Percentiles rank a stretch among this genome's conserved stretches.
These are phyloP conservation scores for Fusarium sp. DNA, from an alignment of 2,329 filamentous ascomycete species.

Conservation along the genomic window DNA sequence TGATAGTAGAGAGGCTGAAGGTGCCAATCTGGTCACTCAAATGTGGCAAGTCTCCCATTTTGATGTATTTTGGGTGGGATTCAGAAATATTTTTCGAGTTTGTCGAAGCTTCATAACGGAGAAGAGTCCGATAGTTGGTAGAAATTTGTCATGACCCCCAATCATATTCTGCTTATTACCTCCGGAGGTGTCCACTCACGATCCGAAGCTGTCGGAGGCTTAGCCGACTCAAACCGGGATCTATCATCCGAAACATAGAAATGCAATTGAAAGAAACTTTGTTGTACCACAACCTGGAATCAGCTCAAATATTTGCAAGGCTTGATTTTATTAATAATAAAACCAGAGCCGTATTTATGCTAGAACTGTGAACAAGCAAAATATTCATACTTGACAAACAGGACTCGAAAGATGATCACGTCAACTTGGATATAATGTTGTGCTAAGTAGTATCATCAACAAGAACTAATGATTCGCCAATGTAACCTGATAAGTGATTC, in stretches of 20 bases:
- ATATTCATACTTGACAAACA: neutral
- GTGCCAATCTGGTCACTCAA: conserved; percentile 28
- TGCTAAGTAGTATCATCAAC: neutral
- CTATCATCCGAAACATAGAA: conserved; percentile 5
- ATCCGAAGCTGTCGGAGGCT: neutral
- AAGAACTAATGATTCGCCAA: neutral
- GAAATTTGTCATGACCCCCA: neutral
- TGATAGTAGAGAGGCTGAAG: conserved; percentile 26
- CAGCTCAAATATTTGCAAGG: neutral
- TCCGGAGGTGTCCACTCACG: conserved; percentile 11
- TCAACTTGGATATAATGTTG: neutral
- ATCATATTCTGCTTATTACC: conserved; percentile 2
- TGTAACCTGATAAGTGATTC: neutral
- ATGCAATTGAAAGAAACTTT: neutral
- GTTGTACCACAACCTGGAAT: neutral
- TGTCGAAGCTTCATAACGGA: neutral
- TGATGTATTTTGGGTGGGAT: neutral
- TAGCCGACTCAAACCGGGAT: conserved; percentile 13
- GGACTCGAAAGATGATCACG: neutral
- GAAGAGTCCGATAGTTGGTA: conserved; percentile 5
- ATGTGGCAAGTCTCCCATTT: conserved; percentile 15
- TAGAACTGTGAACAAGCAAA: neutral
- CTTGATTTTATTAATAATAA: neutral
- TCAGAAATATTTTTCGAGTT: too few relatives aligned
- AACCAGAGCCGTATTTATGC: too few relatives aligned